A percentile compares a stretch with the other conserved stretches of the same genome.
Conservation (phyloP, 345 rosid species). For the Nasturtium officinale region DNA sequence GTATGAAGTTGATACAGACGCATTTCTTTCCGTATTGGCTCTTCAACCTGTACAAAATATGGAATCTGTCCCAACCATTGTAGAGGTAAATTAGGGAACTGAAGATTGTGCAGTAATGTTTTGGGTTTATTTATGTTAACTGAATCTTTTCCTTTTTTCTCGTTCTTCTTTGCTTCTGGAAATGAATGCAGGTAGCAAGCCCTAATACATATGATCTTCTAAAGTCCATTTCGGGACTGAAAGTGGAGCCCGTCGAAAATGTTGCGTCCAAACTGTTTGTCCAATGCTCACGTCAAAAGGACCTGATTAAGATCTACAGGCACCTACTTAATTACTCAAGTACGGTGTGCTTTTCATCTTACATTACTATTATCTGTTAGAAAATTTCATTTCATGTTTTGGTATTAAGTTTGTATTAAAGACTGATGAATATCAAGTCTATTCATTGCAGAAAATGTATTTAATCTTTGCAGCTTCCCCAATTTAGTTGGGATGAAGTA, state of each 20-base stretch:
- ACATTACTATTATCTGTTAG: slow-evolving; percentile 12
- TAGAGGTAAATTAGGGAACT: slow-evolving; percentile 64
- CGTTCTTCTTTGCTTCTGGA: slow-evolving; percentile 17
- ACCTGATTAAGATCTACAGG: slow-evolving; percentile 88
- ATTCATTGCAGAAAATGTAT: slow-evolving; percentile 82
- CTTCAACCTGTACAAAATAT: slow-evolving; percentile 81
- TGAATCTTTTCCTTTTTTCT: slow-evolving; percentile 11
- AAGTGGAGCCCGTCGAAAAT: slow-evolving; percentile 89
- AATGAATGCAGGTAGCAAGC: slow-evolving; percentile 69
- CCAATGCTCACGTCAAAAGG: slow-evolving; percentile 94
- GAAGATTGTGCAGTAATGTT: slow-evolving; percentile 12
- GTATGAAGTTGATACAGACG: slow-evolving; percentile 92
- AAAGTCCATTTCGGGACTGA: slow-evolving; percentile 82
- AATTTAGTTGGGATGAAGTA: slow-evolving; percentile 64
- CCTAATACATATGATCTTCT: slow-evolving; percentile 80
- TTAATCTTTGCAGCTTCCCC: slow-evolving; percentile 87
- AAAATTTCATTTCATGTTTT: background rate
- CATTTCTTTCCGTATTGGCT: slow-evolving; percentile 88
- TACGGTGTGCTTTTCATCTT: slow-evolving; percentile 44
- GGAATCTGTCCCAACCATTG: slow-evolving; percentile 84
- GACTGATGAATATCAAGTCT: slow-evolving; percentile 42
- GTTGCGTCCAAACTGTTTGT: slow-evolving; percentile 91
- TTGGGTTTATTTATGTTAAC: background rate
- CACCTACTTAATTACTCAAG: slow-evolving; percentile 90
- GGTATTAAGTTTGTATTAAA: slow-evolving; percentile 12